Conservation (phyloP, 2,329 filamentous ascomycete genomes). For the Sphaerulina vaccinii region DNA sequence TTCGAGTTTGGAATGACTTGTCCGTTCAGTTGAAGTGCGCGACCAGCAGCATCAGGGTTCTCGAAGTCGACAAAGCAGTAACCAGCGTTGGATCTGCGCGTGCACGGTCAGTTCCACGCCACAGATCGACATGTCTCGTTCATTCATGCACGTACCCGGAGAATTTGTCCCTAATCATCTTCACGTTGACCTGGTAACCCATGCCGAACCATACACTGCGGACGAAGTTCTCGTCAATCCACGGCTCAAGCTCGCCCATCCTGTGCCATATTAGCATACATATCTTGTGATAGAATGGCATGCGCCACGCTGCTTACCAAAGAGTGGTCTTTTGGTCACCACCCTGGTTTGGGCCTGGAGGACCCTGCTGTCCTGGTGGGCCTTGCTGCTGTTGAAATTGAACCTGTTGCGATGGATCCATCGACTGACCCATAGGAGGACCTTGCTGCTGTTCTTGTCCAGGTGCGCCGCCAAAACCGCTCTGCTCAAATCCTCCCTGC, state of each 20-base stretch:
- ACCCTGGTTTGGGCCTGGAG: constrained; percentile 38
- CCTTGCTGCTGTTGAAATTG: constrained; percentile 47
- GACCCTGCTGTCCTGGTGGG: constrained; percentile 39
- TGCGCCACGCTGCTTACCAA: constrained; percentile 42
- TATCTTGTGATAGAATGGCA: not conserved
- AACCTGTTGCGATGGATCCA: constrained; percentile 51
- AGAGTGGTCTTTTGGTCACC: constrained; percentile 54
- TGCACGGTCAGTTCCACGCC: constrained; percentile 5
- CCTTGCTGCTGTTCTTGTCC: constrained; percentile 51
- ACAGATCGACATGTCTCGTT: constrained; percentile 7
- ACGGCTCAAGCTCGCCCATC: constrained; percentile 99
- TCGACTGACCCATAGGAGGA: constrained; percentile 56
- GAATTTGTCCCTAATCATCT: constrained; percentile 99
- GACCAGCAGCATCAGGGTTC: constrained; percentile 78
- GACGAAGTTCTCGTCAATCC: constrained; percentile 99
- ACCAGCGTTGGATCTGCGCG: constrained; percentile 73
- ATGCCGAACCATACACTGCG: constrained; percentile 92
- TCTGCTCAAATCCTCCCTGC: constrained; percentile 29
- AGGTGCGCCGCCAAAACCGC: constrained; percentile 49
- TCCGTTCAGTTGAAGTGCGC: constrained; percentile 88
- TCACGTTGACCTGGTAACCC: constrained; percentile 93
- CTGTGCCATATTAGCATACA: constrained; percentile 48
- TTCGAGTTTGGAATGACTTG: constrained; percentile 88
- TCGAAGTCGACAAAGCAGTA: constrained; percentile 98
- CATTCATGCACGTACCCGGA: constrained; percentile 66